Conservation (phyloP, 352 stramenopile species). For the Globisporangium solare region DNA sequence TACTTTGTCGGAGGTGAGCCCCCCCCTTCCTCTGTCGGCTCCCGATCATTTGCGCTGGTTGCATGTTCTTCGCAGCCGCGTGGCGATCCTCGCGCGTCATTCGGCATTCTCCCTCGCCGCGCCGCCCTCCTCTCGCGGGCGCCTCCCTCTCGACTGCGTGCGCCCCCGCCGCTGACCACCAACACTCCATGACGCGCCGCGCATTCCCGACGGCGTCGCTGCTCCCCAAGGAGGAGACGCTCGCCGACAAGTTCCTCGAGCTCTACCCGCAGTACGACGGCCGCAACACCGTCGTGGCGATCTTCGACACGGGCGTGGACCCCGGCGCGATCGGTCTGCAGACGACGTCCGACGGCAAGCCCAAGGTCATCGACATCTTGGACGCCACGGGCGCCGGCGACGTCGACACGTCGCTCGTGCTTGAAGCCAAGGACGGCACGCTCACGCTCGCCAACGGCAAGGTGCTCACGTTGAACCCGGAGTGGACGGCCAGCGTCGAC, state of each 20-base stretch:
- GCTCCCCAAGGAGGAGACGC: conserved; percentile 91
- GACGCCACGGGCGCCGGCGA: conserved; percentile 94
- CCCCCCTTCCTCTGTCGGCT: too few relatives aligned
- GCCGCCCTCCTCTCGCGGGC: not conserved
- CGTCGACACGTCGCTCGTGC: conserved; percentile 80
- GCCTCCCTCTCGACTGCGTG: too few relatives aligned
- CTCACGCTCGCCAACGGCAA: conserved; percentile 37
- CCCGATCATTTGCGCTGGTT: not conserved
- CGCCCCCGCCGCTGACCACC: not conserved
- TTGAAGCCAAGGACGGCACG: conserved; percentile 48
- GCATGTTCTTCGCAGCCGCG: conserved; percentile 8
- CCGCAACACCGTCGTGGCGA: conserved; percentile 87
- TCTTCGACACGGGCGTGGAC: conserved; percentile 96
- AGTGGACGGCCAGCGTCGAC: conserved; percentile 49
- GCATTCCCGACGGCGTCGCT: conserved; percentile 59
- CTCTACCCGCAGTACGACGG: conserved; percentile 88
- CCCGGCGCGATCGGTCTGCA: conserved; percentile 86
- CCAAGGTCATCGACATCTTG: conserved; percentile 94
- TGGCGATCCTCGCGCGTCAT: conserved; percentile 5
- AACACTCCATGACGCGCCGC: conserved; percentile 37
- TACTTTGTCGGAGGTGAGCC: too few relatives aligned
- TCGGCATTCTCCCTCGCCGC: conserved; percentile 6
- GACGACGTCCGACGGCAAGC: conserved; percentile 77
- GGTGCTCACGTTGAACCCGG: conserved; percentile 70
- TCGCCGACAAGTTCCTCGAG: conserved; percentile 72